These are phyloP conservation scores for Solanum gandarillasii DNA, from an alignment of 257 asterid genomes.

Conservation along the genomic window DNA sequence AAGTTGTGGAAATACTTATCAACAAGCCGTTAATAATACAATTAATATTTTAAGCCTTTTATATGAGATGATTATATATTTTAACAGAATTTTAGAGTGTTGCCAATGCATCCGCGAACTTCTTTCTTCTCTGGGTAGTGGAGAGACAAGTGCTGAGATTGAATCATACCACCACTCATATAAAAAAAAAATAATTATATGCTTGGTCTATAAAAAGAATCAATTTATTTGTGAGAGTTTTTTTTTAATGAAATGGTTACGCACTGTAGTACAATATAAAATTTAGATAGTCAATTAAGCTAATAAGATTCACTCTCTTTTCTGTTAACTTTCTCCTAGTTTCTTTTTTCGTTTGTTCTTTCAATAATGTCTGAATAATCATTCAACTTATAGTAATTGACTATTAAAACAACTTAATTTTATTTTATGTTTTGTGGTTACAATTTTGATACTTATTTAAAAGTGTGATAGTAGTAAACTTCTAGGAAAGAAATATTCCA, in stretches of 20 bases:
- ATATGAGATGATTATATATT: background rate
- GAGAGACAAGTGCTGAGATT: no score
- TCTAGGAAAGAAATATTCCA: background rate
- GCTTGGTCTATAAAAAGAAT: no score
- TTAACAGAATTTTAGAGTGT: no score
- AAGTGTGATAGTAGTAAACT: background rate
- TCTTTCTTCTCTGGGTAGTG: no score
- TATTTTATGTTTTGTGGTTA: background rate
- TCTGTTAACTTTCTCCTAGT: no score
- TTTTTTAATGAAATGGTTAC: no score
- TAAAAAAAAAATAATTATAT: fast-evolving
- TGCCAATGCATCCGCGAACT: no score
- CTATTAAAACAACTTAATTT: background rate
- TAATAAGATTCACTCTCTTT: background rate
- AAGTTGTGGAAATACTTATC: background rate
- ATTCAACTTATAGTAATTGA: background rate
- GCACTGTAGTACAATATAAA: fast-evolving
- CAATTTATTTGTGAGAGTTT: no score
- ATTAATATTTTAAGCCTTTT: fast-evolving
- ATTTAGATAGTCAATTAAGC: background rate
- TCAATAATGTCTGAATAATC: background rate
- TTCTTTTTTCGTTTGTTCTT: background rate
- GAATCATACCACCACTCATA: background rate
- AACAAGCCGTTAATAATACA: background rate
- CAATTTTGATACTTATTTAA: background rate